Conservation (phyloP, 2,329 filamentous ascomycete genomes). For the Scorias spongiosa region DNA sequence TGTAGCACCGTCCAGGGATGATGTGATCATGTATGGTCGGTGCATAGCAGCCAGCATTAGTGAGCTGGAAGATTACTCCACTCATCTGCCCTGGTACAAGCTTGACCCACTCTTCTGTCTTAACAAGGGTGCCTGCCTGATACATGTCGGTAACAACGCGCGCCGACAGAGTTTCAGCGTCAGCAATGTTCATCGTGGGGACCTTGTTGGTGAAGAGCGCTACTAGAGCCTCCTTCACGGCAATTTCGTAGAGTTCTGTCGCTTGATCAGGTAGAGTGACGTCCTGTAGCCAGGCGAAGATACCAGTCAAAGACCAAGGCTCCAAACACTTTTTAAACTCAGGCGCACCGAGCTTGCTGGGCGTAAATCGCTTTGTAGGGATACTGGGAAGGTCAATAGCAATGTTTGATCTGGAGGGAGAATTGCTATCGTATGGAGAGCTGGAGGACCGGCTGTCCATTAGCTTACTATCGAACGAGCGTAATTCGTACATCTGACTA, state of each 20-base stretch:
- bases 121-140: slow-evolving; percentile 57
- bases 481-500: slow-evolving; percentile 1
- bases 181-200: slow-evolving; percentile 94
- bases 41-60: slow-evolving; percentile 81
- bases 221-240: slow-evolving; percentile 74
- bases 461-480: slow-evolving; percentile 37
- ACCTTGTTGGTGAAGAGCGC: slow-evolving; percentile 88
- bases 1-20: slow-evolving; percentile 69
- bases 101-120: slow-evolving; percentile 96
- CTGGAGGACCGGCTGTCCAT: slow-evolving; percentile 12
- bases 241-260: slow-evolving; percentile 68
- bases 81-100: slow-evolving; percentile 68
- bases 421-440: slow-evolving; percentile 28
- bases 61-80: slow-evolving; percentile 86
- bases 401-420: slow-evolving; percentile 29
- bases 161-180: slow-evolving; percentile 74
- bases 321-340: slow-evolving; percentile 78
- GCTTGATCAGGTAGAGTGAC: slow-evolving; percentile 69
- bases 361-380: slow-evolving; percentile 68
- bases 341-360: slow-evolving; percentile 61
- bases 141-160: slow-evolving; percentile 71
- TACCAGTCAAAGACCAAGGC: slow-evolving; percentile 84
- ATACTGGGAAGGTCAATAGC: slow-evolving; percentile 73
- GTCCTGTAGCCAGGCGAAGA: slow-evolving; percentile 71
- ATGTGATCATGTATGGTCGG: slow-evolving; percentile 59